These are phyloP conservation scores for Chlamydomonas eustigma DNA, from an alignment of 139 green algal species.

Conservation along the genomic window DNA sequence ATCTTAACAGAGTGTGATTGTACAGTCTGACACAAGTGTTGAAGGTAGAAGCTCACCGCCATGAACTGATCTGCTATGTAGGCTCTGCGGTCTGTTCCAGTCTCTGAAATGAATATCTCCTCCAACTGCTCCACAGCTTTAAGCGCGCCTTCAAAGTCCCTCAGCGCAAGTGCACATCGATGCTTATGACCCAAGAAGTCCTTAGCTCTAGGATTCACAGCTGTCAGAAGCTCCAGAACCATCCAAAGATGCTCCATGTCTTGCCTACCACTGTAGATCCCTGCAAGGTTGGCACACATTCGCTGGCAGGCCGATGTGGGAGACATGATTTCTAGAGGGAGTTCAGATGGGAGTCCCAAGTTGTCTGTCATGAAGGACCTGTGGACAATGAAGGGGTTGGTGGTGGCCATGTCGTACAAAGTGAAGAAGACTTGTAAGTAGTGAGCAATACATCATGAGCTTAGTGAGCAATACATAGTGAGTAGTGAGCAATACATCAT, in stretches of 20 bases:
- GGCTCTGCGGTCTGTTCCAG: background rate
- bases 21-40: background rate
- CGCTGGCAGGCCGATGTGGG: conserved; percentile 25
- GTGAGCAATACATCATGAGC: too few relatives aligned
- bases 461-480: too few relatives aligned
- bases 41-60: background rate
- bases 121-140: background rate
- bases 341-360: background rate
- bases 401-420: too few relatives aligned
- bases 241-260: background rate
- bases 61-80: background rate
- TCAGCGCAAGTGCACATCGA: background rate
- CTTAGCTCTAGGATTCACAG: background rate
- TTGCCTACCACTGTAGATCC: conserved; percentile 29
- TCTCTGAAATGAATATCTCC: background rate
- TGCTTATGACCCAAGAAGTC: background rate
- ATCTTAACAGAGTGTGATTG: too few relatives aligned
- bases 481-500: too few relatives aligned
- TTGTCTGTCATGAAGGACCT: background rate
- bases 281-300: conserved; percentile 54
- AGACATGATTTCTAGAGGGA: conserved; percentile 14
- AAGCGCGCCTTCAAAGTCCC: background rate
- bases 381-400: background rate
- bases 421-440: too few relatives aligned
- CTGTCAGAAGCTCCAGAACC: conserved; percentile 1